Conservation (phyloP, 2,329 filamentous ascomycete genomes). For the Rhytidhysteron rufulum region DNA sequence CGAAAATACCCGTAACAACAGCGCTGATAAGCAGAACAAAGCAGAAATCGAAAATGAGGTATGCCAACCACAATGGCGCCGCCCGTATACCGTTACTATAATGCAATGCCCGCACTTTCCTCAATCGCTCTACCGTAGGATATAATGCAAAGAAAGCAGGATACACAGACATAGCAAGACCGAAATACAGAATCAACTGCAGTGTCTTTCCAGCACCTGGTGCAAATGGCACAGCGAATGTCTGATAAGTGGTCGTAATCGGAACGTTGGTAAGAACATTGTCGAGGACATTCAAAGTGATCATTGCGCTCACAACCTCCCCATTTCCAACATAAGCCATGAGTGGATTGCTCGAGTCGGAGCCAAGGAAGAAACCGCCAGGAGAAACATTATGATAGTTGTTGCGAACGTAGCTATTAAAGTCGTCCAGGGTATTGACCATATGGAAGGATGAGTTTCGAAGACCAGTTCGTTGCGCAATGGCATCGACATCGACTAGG, state of each 20-base stretch:
- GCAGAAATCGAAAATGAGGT: slow-evolving; percentile 73
- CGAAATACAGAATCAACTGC: slow-evolving; percentile 78
- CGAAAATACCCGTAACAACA: slow-evolving; percentile 66
- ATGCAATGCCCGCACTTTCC: slow-evolving; percentile 77
- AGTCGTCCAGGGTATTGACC: slow-evolving; percentile 64
- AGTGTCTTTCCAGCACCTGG: slow-evolving; percentile 68
- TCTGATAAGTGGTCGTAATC: slow-evolving; percentile 68
- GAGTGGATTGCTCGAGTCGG: slow-evolving; percentile 55
- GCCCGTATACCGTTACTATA: slow-evolving; percentile 89
- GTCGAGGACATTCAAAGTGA: slow-evolving; percentile 90
- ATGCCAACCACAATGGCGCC: slow-evolving; percentile 79
- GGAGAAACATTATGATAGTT: slow-evolving; percentile 68
- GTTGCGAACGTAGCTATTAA: slow-evolving; percentile 61
- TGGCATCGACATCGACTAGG: slow-evolving; percentile 23
- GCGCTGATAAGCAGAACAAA: slow-evolving; percentile 67
- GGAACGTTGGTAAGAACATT: slow-evolving; percentile 63
- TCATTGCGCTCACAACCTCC: slow-evolving; percentile 61
- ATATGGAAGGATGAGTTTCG: slow-evolving; percentile 38
- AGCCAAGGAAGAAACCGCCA: slow-evolving; percentile 75
- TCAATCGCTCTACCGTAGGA: slow-evolving; percentile 75
- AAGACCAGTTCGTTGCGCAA: slow-evolving; percentile 26
- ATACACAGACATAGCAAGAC: slow-evolving; percentile 71
- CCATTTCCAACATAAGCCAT: slow-evolving; percentile 68
- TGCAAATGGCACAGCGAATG: slow-evolving; percentile 71
- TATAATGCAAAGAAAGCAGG: slow-evolving; percentile 88